Evolutionary conservation across 345 rosid genomes (phyloP), one percentile per base, ranked within the genome.

Genomic region (Jatropha curcas): DNA sequence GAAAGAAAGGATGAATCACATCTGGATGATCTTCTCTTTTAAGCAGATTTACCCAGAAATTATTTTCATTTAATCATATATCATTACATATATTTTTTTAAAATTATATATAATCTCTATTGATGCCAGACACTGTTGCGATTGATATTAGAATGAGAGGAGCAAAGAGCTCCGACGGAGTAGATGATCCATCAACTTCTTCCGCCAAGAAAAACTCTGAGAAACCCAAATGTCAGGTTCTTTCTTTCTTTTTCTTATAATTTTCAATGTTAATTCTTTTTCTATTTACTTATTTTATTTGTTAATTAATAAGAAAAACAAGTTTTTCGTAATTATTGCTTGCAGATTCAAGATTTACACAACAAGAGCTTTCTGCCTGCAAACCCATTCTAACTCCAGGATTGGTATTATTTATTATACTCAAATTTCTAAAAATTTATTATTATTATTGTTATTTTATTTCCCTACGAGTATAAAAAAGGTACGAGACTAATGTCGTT

Each of bases 331-430:
- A 46, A 16, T 48, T 4, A 48, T 14, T 48, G n/a, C 20, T 2
- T 55, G 71, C 74, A 80, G 83, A 76, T 76, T 76, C 83, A 19
- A 76, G 56, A 67, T 80, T 80, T 60, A 30, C 83, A 28, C 83
- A 80, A 48, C 83, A 80, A 39, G 80, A 80, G 22, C 80, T 80
- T 72, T 67, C 83, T 33, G 83, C 83, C 17, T 75, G 83, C 61
- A 80, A 80, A 33, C 80, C 80, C 0, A 76, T 80, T 63, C 56
- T 80, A 28, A 80, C 80, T 2, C 83, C 83, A 13, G 77, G 64
- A 62, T 63, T 60, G 76, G 83, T 80, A 69, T 41, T 30, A 8
- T 20, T n/a, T 37, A 22, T 63, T 11, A 5, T 0, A 4, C n/a
- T n/a, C n/a, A n/a, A n/a, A n/a, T n/a, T n/a, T n/a, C n/a, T n/a